Base-by-base conservation (phyloP, 257 asterid genomes). In the Nicotiana attenuata region DNA sequence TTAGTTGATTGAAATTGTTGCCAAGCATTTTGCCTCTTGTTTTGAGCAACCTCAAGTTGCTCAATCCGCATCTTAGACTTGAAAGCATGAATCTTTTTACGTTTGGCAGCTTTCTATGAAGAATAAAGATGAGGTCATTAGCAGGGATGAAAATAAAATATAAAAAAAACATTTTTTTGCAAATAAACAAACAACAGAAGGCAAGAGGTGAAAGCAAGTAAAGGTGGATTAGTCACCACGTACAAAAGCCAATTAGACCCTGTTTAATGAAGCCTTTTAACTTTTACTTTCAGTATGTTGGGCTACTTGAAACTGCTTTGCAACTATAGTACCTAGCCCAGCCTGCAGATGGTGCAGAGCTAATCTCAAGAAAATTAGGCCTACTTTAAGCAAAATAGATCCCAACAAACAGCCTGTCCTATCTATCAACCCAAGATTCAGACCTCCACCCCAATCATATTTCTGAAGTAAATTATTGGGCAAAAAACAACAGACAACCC, bases 1-100 rank as follows among this genome's bases (percentile, higher is more conserved):
- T 94, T 96, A 53, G 97, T 89, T 28, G 98, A 94, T 88, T 96
- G 98, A 85, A 96, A 96, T 85, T 96, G 98, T 85, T 96, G 99
- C 99, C 99, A 94, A 63, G 95, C 97, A 69, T 94, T 96, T 89
- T 93, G 97, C 87, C 98, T 92, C 88, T 96, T 96, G 87, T 96
- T 96, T 87, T 96, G 99, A 24, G 95, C 80, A 53, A 91, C 94
- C 88, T 96, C 99, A 83, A 92, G 94, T 86, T 88, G 97, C 89
- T 96, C 99, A 85, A 91, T 81, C 85, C 98, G 90, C 96, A 94
- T 88, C 93, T 96, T 96, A 71, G 99, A 96, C 90, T 96, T 96
- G 71, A 92, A 96, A 55, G 97, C 89, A 83, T 96, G 99, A 79
- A 96, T 90, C 88, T 94, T 94, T 89, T 96, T 96, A 55, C 93